Evolutionary conservation across 75 land plant genomes (phyloP), one percentile per base, ranked within the genome.

Genomic region (Cupressus sempervirens): DNA sequence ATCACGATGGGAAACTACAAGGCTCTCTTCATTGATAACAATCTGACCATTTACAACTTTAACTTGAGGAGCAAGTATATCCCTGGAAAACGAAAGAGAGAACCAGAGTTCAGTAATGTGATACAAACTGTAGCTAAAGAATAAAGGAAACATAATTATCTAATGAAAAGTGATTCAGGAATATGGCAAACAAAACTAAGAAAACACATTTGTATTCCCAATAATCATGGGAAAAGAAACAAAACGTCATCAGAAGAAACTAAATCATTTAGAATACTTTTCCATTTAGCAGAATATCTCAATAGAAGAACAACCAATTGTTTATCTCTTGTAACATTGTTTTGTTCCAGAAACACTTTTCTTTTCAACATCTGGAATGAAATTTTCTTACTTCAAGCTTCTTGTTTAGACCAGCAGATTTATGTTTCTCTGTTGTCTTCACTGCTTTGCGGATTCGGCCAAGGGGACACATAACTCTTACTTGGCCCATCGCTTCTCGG

Each of bases 1-100:
- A 35, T 77, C 80, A 77, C 80, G 84, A 56, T 90, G 83, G 58
- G 62, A 83, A 29, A 89, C 83, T 53, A 79, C 83, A 81, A 89
- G 62, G 67, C 90, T 89, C 79, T 89, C 75, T 54, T 88, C 56
- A 74, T 89, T 88, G 30, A 89, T 81, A 35, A 89, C 90, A 40
- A 89, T 89, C 43, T 84, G 81, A 29, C 90, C 90, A 84, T 89
- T 68, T 75, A 89, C 79, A 54, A 89, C 48, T 86, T 89, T 76
- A 3, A 89, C 86, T 82, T 89, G 90, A 23, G 90, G 90, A 40
- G 90, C 86, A 41, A 89, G 58, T 3, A 41, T 10, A 40, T 8
- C 46, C 80, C 80, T 77, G 80, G 77, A 77, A 77, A 77, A 41
- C 26, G 43, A 77, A 10, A 41, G 43, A 41, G 38, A 40, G 46